These are phyloP conservation scores for Corymbia calophylla DNA, from an alignment of 441 rosid species.

Conservation along the genomic window DNA sequence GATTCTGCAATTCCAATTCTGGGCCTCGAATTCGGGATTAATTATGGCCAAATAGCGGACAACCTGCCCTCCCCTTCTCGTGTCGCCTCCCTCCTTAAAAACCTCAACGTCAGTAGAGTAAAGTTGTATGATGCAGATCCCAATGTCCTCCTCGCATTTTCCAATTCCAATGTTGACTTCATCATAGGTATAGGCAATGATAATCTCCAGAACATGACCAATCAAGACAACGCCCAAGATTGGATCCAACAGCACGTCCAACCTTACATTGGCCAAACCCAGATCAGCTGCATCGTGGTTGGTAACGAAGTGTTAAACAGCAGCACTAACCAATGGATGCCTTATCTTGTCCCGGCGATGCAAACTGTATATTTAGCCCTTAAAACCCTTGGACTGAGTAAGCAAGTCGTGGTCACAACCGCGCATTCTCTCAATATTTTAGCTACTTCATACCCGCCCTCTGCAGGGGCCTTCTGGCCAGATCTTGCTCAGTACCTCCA, in stretches of 20 bases:
- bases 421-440: conserved; percentile 60
- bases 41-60: conserved; percentile 58
- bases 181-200: conserved; percentile 45
- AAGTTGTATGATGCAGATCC: conserved; percentile 56
- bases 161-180: conserved; percentile 40
- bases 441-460: conserved; percentile 59
- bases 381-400: conserved; percentile 38
- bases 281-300: conserved; percentile 35
- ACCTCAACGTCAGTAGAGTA: conserved; percentile 39
- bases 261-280: conserved; percentile 32
- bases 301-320: conserved; percentile 42
- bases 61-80: conserved; percentile 41
- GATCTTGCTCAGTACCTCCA: conserved; percentile 41
- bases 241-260: conserved; percentile 42
- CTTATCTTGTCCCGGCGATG: conserved; percentile 51
- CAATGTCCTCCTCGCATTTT: conserved; percentile 31
- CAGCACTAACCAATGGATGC: conserved; percentile 15
- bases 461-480: conserved; percentile 48
- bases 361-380: conserved; percentile 23
- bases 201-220: conserved; percentile 23
- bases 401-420: conserved; percentile 52
- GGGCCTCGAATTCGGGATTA: conserved; percentile 36
- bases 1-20: conserved; percentile 3
- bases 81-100: conserved; percentile 28
- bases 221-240: conserved; percentile 26